Evolutionary conservation across 345 rosid species (phyloP), one percentile per base, ranked within the genome.

Genomic region (Limnanthes douglasii): DNA sequence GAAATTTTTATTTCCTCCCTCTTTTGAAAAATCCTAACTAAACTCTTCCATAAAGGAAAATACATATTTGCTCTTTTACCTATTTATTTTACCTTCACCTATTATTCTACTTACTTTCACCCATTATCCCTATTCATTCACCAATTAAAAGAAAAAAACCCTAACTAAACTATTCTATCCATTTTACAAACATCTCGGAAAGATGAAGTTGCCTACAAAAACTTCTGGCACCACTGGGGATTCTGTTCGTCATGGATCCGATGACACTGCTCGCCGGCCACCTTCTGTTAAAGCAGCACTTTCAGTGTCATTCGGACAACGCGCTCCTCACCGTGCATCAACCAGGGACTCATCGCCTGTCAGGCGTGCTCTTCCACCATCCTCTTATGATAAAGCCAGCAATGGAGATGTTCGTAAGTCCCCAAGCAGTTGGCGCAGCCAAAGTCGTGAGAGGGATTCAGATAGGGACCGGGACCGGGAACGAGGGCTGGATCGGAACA

Each of bases 251-350:
- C 95, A 72, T 56, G 88, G 93, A 37, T 80, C 96, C 28, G 98
- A 90, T 33, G 96, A 90, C 43, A 80, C 85, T 15, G 96, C 98
- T 5, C 88, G 96, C 19, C 73, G 98, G 5, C 98, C 98, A 4
- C 98, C 98, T 8, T 90, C 98, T 11, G 98, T 90, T 43, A 90
- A 90, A 75, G 98, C 98, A 46, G 79, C 98, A 21, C 96, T 90
- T 37, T 90, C 98, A 11, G 98, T 90, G 32, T 90, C 98, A 22
- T 90, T 90, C 54, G 96, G 98, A 35, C 98, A 90, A 73, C 95
- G 96, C 25, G 98, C 98, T 37, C 98, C 98, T 1, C 98, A 90
- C 36, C 94, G 96, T 39, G 96, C 98, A 28, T 90, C 98, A 18
- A 90, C 98, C 32, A 66, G 98, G 65, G 96, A 80, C 59, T 90